phyloP scores from a whole-genome alignment of 164 flowering plant species.

The Paratinospora sagittata region DNA sequence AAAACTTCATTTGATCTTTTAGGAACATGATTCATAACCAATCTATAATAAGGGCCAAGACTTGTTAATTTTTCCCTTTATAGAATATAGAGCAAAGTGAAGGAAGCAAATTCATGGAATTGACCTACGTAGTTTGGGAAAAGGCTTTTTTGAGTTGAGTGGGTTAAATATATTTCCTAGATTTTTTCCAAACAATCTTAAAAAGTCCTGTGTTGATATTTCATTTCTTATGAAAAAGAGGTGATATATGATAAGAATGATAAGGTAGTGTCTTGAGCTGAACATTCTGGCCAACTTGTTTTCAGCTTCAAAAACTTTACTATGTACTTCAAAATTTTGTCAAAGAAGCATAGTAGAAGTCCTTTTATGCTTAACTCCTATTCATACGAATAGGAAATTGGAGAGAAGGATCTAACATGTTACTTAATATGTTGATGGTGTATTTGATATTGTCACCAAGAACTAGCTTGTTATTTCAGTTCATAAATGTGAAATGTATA shows the following conservation, averaged over 20 bases:
- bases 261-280: not conserved
- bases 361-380: not conserved
- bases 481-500: not conserved
- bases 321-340: not conserved
- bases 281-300: not conserved
- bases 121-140: no score
- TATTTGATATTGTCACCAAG: not conserved
- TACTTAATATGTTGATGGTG: not conserved
- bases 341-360: not conserved
- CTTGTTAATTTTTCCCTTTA: no score
- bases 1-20: no score
- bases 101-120: no score
- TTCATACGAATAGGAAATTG: not conserved
- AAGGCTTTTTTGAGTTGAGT: no score
- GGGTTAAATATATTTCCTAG: no score
- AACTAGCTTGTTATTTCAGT: not conserved
- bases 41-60: no score
- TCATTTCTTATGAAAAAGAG: no score
- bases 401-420: not conserved
- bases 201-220: no score
- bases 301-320: not conserved
- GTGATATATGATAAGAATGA: not conserved
- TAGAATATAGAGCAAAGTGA: no score
- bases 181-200: no score
- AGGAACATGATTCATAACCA: no score